These are phyloP conservation scores for Euryodendron excelsum DNA, from an alignment of 148 eudicot species.

Conservation along the genomic window DNA sequence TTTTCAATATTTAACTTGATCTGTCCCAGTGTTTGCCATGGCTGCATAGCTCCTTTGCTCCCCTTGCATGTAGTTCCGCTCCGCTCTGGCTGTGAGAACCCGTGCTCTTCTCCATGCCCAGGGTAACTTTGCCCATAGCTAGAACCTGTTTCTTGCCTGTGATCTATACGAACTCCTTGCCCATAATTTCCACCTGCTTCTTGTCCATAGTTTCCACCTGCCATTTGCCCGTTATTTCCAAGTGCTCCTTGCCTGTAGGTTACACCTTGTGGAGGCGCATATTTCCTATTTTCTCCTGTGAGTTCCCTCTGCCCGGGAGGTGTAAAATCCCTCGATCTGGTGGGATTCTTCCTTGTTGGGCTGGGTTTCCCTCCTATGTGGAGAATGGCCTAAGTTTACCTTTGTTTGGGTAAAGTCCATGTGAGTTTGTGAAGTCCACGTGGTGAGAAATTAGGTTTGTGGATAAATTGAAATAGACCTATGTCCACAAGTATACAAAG, in stretches of 20 bases:
- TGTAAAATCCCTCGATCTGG: slow-evolving; percentile 20
- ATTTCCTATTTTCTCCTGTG: slow-evolving; percentile 25
- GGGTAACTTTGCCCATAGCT: slow-evolving; percentile 17
- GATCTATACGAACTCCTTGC: slow-evolving; percentile 19
- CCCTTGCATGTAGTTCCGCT: slow-evolving; percentile 23
- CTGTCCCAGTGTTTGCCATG: slow-evolving; percentile 26
- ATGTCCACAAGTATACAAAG: too few relatives aligned
- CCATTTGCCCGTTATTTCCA: slow-evolving; percentile 33
- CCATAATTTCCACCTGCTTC: slow-evolving; percentile 24
- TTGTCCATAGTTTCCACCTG: slow-evolving; percentile 5
- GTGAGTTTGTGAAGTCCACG: too few relatives aligned
- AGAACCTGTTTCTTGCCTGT: slow-evolving; percentile 14
- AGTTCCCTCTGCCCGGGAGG: slow-evolving; percentile 5
- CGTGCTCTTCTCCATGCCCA: slow-evolving; percentile 29
- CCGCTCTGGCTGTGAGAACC: slow-evolving; percentile 27
- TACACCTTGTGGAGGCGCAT: slow-evolving; percentile 39
- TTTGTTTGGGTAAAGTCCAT: too few relatives aligned
- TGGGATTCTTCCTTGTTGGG: slow-evolving; percentile 29
- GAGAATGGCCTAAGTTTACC: too few relatives aligned
- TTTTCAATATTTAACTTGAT: slow-evolving; percentile 35
- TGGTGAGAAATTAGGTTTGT: too few relatives aligned
- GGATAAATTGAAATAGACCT: too few relatives aligned
- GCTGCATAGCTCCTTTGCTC: slow-evolving; percentile 37
- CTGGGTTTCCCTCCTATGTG: too few relatives aligned
- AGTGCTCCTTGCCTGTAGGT: slow-evolving; percentile 35